Evolutionary conservation across 139 green algal genomes (phyloP), one percentile per base, ranked within the genome.

Genomic region (Ettlia oleoabundans): DNA sequence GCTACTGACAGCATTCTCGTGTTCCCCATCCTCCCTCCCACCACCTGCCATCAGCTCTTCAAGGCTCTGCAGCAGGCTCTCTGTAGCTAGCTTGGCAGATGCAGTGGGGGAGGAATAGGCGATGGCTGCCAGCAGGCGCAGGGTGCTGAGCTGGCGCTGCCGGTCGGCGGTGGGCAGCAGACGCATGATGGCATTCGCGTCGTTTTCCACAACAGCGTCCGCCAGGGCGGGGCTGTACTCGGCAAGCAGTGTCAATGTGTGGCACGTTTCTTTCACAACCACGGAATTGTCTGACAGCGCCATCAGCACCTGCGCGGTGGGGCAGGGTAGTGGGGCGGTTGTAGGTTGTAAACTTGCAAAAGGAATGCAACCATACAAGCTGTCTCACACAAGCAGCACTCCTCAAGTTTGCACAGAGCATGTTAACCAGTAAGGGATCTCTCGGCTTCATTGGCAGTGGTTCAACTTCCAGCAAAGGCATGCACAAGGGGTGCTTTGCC

Each of bases 271-370:
- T 68, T 87, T 70, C 41, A 93, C 92, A 38, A 98, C 95, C 26
- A 95, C 78, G 1, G 86, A 65, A 82, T 94, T 90, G 71, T 96
- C 90, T 41, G 82, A 91, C 21, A 98, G 88, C 3, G 92, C 87
- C 90, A 98, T 97, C 15, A 96, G 87, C 55, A 98, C 88, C 71
- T 78, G 71, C 26, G n/a, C n/a, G n/a, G n/a, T n/a, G n/a, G 32
- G 41, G 35, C 6, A 42, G 26, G 30, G 4, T 2, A 41, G 40
- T 3, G n/a, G 38, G 21, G 64, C 3, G 35, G 0, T 3, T 19
- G 30, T n/a, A n/a, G n/a, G n/a, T n/a, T n/a, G n/a, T n/a, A n/a
- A n/a, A n/a, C n/a, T n/a, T n/a, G n/a, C n/a, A n/a, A n/a, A n/a
- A n/a, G n/a, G n/a, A n/a, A n/a, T n/a, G n/a, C n/a, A n/a, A n/a